Evolutionary conservation across 2,329 filamentous ascomycete species (phyloP), one percentile per base, ranked within the genome.

Genomic region (Arthrobotrys sphaeroides): DNA sequence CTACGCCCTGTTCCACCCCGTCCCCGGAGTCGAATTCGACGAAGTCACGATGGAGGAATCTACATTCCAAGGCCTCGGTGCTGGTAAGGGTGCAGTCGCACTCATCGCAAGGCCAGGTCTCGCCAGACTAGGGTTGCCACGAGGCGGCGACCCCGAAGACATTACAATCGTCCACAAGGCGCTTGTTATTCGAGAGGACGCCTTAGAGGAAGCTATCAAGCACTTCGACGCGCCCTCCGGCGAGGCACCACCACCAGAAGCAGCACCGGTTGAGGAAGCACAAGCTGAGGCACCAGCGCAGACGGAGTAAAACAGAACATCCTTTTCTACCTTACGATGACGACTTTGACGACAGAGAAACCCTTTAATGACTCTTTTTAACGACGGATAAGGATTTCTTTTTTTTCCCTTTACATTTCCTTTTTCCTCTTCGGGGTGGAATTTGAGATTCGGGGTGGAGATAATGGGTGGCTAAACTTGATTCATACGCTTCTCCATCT

Each of bases 151-250:
- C 20, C 62, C 70, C 3, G 70, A 74, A 13, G 70, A 74, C 24
- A 74, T 74, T n/a, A 12, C 60, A 18, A 74, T 74, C n/a, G 70
- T 74, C 10, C 70, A 74, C 47, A 74, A 74, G 45, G 70, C 70
- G 18, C 62, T 74, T 5, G 70, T 74, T 7, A 62, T 74, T 18
- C 33, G 70, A 36, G 70, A 74, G 10, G 62, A 67, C 13, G 70
- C 62, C 20, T 59, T 74, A 38, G 70, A 74, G 16, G 70, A 74
- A 13, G 70, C 62, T 4, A 36, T 45, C 6, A 68, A 36, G 45
- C 49, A 62, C 38, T 74, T 74, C 40, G 69, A 74, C n/a, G 18
- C 20, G 12, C 57, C 45, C n/a, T 1, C 38, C 33, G 47, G 18
- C 20, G 31, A 55, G 24, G 6, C 36, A 10, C 10, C 18, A 1